These are phyloP conservation scores for Penicillium sp. DNA, from an alignment of 2,329 filamentous ascomycete genomes.

Conservation along the genomic window DNA sequence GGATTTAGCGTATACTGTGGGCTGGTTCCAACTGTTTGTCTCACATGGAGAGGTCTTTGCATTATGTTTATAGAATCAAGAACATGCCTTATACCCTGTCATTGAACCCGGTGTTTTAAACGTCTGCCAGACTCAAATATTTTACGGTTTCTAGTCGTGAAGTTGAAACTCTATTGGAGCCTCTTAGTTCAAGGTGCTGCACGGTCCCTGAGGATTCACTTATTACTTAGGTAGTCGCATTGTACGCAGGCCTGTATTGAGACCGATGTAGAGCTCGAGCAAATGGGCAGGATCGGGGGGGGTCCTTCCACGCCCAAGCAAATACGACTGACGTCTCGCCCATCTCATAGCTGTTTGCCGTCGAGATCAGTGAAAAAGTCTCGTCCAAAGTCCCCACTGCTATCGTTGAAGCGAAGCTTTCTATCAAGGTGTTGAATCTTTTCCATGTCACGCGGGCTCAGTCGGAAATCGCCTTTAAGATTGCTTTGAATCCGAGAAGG, in stretches of 20 bases:
- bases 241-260: neutral
- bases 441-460: slow-evolving; percentile 52
- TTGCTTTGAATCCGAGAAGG: slow-evolving; percentile 40
- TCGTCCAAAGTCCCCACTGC: slow-evolving; percentile 51
- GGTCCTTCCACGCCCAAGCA: neutral
- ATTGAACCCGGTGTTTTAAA: too few relatives aligned
- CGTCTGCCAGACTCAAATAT: too few relatives aligned
- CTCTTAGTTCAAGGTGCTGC: too few relatives aligned
- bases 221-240: too few relatives aligned
- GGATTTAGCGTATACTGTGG: neutral
- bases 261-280: neutral
- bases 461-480: slow-evolving; percentile 51
- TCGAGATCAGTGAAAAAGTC: slow-evolving; percentile 56
- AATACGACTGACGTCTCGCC: neutral
- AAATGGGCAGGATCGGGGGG: neutral
- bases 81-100: too few relatives aligned
- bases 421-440: slow-evolving; percentile 53
- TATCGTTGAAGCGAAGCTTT: slow-evolving; percentile 59
- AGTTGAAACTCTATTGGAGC: too few relatives aligned
- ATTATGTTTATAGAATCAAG: too few relatives aligned
- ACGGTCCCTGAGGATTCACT: too few relatives aligned
- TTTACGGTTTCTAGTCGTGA: too few relatives aligned
- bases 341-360: slow-evolving; percentile 39
- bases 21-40: neutral
- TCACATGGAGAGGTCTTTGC: too few relatives aligned